A percentile compares a stretch with the other conserved stretches of the same genome.
Conservation (phyloP, 345 rosid species). For the Rhodamnia argentea region DNA sequence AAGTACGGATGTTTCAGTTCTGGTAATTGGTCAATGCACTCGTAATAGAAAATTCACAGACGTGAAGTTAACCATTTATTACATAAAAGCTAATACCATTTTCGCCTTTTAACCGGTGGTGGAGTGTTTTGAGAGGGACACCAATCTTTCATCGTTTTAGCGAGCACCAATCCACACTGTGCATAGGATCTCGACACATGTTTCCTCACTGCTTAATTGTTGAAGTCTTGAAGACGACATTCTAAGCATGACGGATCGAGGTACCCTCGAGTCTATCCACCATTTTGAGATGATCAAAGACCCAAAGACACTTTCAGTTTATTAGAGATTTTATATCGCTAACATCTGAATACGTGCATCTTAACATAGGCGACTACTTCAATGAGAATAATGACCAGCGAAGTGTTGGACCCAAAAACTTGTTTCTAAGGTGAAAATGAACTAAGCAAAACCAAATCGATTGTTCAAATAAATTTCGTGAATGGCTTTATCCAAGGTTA, state of each 20-base stretch:
- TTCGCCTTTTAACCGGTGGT: not conserved
- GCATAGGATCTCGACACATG: not conserved
- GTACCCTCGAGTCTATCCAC: not conserved
- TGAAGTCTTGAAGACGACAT: not conserved
- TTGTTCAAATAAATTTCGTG: not conserved
- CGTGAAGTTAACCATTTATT: not conserved
- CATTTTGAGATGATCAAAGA: not conserved
- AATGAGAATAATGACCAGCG: not conserved
- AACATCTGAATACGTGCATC: not conserved
- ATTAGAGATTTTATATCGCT: not conserved
- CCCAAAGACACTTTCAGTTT: not conserved
- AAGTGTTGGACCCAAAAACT: not conserved
- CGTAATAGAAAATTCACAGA: not conserved
- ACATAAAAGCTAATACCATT: not conserved
- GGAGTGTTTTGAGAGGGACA: not conserved
- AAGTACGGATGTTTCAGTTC: not conserved
- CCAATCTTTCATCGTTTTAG: not conserved
- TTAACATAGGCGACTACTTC: not conserved
- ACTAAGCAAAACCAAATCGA: not conserved
- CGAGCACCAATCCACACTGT: not conserved
- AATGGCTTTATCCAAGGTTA: not conserved
- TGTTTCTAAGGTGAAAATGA: not conserved
- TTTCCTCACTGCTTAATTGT: not conserved
- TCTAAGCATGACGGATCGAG: not conserved
- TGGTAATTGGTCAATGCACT: not conserved